These are phyloP conservation scores for Xylariaceae sp. DNA, from an alignment of 2,329 filamentous ascomycete species.

Conservation along the genomic window DNA sequence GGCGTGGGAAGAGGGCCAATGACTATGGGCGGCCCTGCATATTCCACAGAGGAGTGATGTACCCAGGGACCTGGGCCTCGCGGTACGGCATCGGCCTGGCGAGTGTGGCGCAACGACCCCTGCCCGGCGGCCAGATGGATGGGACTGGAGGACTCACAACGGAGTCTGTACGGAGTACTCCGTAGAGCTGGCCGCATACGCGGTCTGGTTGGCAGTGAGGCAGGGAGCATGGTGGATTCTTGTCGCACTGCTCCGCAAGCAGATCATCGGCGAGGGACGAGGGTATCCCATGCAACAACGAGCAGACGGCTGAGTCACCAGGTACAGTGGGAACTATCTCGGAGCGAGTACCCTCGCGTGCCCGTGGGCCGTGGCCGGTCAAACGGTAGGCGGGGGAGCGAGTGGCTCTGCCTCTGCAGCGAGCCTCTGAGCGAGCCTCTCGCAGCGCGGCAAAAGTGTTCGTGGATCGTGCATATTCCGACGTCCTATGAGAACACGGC, in stretches of 20 bases:
- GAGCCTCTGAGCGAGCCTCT: too few relatives aligned
- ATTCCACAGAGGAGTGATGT: slow-evolving; percentile 17
- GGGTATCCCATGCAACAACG: slow-evolving; percentile 5
- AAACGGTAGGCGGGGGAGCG: too few relatives aligned
- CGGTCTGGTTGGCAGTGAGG: slow-evolving; percentile 25
- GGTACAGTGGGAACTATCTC: too few relatives aligned
- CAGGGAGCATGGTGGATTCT: slow-evolving; percentile 18
- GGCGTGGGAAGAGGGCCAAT: too few relatives aligned
- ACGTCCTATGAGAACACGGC: slow-evolving; percentile 32
- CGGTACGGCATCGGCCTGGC: slow-evolving; percentile 17
- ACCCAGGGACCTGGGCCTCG: slow-evolving; percentile 14
- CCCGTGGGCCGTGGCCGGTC: too few relatives aligned
- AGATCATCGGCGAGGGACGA: slow-evolving; percentile 12
- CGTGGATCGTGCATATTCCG: slow-evolving; percentile 26
- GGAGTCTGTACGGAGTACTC: too few relatives aligned
- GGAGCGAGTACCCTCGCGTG: too few relatives aligned
- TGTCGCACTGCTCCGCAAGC: slow-evolving; percentile 13
- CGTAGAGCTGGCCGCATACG: slow-evolving; percentile 25
- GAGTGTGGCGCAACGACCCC: slow-evolving; percentile 27
- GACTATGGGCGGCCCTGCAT: slow-evolving; percentile 16
- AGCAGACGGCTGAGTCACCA: slow-evolving; percentile 7
- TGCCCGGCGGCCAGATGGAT: slow-evolving; percentile 19
- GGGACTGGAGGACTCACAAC: not conserved
- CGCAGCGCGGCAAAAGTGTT: not conserved
- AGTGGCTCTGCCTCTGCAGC: too few relatives aligned